phyloP scores from a whole-genome alignment of 148 eudicot species.

The Camellia granthamiana region DNA sequence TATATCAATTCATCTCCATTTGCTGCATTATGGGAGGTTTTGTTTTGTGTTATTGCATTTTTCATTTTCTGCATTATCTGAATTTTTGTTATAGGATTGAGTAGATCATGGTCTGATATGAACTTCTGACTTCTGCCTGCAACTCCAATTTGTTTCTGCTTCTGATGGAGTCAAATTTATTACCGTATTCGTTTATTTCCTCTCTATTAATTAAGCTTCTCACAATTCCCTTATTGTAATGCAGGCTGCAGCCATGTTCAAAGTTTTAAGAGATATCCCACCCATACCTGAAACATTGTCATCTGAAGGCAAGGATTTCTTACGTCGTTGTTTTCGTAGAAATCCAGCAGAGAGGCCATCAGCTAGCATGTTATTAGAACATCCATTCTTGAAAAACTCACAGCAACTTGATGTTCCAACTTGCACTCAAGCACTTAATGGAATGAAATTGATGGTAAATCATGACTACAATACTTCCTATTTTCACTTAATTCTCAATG shows the following conservation, averaged over 20 bases:
- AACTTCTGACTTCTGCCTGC: neutral
- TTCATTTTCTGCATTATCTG: no score
- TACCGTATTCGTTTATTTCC: neutral
- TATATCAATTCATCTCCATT: no score
- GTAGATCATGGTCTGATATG: neutral
- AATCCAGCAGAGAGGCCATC: constrained; percentile 87
- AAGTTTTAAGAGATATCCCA: constrained; percentile 80
- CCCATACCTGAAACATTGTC: constrained; percentile 81
- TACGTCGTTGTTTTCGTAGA: constrained; percentile 72
- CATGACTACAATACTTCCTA: neutral
- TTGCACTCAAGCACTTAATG: constrained; percentile 22
- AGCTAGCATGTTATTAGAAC: constrained; percentile 74
- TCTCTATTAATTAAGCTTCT: no score
- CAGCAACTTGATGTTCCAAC: constrained; percentile 33
- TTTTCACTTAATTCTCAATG: neutral
- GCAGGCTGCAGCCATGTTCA: constrained; percentile 97
- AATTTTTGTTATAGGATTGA: no score
- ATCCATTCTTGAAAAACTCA: constrained; percentile 60
- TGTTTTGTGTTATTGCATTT: no score
- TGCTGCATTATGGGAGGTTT: no score
- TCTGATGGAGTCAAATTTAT: neutral
- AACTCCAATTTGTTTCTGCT: neutral
- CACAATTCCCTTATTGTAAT: constrained; percentile 3
- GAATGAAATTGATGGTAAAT: constrained; percentile 30
- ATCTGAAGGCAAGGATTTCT: constrained; percentile 81